Percentiles rank a stretch among this genome's conserved stretches.
Evolutionary conservation across 768 basidiomycete species (phyloP).

Genomic region (Pleurotus pulmonarius): DNA sequence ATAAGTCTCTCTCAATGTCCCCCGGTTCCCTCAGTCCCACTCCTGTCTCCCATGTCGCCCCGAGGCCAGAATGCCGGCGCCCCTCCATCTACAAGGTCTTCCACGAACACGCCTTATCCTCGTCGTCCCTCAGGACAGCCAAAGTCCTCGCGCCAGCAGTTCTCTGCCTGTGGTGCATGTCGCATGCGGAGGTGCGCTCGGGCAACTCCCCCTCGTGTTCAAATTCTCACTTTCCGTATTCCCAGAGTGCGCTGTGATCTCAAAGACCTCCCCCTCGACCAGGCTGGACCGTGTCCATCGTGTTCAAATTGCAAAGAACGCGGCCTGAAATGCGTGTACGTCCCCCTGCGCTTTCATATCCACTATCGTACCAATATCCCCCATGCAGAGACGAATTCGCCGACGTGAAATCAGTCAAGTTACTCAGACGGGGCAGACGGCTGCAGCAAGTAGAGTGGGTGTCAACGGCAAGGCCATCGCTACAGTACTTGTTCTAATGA

Average conservation of each 20-base stretch:
- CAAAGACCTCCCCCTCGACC: slow-evolving; percentile 67
- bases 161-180: slow-evolving; percentile 93
- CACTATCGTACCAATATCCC: neutral
- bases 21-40: slow-evolving; percentile 20
- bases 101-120: slow-evolving; percentile 30
- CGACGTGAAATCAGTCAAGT: slow-evolving; percentile 85
- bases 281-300: slow-evolving; percentile 42
- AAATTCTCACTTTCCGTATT: too few relatives aligned
- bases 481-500: slow-evolving; percentile 2
- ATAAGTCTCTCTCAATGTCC: slow-evolving; percentile 25
- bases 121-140: slow-evolving; percentile 58
- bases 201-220: slow-evolving; percentile 9
- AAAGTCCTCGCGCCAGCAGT: slow-evolving; percentile 79
- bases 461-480: neutral
- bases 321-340: slow-evolving; percentile 90
- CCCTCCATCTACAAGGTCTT: slow-evolving; percentile 21
- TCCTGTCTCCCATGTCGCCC: slow-evolving; percentile 52
- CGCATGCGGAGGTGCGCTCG: slow-evolving; percentile 71
- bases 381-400: slow-evolving; percentile 75
- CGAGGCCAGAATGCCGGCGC: slow-evolving; percentile 37
- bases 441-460: slow-evolving; percentile 84
- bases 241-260: slow-evolving; percentile 90
- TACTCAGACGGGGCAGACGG: slow-evolving; percentile 73
- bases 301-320: slow-evolving; percentile 93
- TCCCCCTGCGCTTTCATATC: slow-evolving; percentile 14